These are phyloP conservation scores for Incumbomyces lentus DNA, from an alignment of 2,329 filamentous ascomycete genomes.

Conservation along the genomic window DNA sequence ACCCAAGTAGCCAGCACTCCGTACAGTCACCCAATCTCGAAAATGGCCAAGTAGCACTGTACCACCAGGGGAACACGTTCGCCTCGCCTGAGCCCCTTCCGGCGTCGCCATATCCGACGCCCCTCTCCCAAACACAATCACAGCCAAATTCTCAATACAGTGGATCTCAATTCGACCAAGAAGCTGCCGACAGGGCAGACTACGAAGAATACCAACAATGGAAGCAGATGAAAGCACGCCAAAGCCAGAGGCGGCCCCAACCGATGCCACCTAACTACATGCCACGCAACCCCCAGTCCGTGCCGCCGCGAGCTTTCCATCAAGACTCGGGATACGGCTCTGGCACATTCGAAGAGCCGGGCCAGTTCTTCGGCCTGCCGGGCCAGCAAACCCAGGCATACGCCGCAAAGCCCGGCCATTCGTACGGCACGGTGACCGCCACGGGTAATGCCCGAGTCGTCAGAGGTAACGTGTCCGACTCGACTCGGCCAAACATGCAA, in stretches of 20 bases:
- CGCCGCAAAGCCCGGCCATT: background rate
- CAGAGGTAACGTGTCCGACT: background rate
- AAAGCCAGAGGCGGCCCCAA: background rate
- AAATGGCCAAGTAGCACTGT: background rate
- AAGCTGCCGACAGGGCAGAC: background rate
- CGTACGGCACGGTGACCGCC: background rate
- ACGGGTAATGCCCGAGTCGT: background rate
- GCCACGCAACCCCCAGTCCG: background rate
- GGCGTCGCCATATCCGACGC: background rate
- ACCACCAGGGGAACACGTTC: background rate
- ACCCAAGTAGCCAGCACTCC: background rate
- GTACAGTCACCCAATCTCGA: background rate
- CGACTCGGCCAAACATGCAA: background rate
- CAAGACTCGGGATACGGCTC: conserved; percentile 2
- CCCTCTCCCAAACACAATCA: background rate
- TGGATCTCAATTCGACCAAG: background rate
- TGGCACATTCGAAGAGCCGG: background rate
- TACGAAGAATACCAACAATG: background rate
- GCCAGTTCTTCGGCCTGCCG: background rate
- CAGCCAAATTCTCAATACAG: background rate
- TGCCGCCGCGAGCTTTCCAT: background rate
- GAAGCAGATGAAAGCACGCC: background rate
- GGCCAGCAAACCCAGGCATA: background rate
- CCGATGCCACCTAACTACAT: background rate
- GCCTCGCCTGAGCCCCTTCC: background rate